Evolutionary conservation across 495 filamentous ascomycete species (phyloP), one percentile per base, ranked within the genome.

Genomic region (Penicillium bovifimosum): DNA sequence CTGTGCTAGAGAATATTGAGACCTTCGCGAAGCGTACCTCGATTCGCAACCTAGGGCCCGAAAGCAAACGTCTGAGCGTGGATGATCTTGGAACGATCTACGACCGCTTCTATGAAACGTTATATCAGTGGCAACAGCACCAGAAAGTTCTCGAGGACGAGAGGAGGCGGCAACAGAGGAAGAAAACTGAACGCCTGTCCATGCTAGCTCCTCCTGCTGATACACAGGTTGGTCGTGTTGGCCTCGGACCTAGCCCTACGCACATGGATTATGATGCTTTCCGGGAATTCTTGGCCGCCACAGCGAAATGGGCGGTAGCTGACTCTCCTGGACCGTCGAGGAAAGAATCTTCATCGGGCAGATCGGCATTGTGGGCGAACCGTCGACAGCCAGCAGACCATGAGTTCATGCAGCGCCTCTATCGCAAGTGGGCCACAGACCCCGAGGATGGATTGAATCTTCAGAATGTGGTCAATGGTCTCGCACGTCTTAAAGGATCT

Each of bases 251-350:
- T 10, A 96, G 89, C 63, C 76, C 81, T 3, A 92, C 89, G 9
- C 70, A 90, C 52, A 97, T 98, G 93, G 90, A 96, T 63, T 98
- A 97, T 65, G 86, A 93, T 68, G 90, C 86, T 9, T 98, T 96
- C 69, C 77, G 92, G 44, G 90, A 97, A 50, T 96, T 98, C 58
- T 76, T 98, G 9, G 88, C 92, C 1, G 86, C 84, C 14, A 88
- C 96, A 33, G 78, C 90, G 0, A 87, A 82, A 72, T 98, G 93
- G 93, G 95, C 92, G 13, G 81, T 92, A 36, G 86, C 88, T 3
- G 93, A 96, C 41, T 80, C 82, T 4, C 86, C 86, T 5, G 71
- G 77, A 1, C 77, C 84, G 1, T 76, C 78, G 5, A 72, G 75
- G 33, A 80, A 82, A 47, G 75, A 81, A n/a, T 72, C 65, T 9